Evolutionary conservation across 192 early-diverging fungal genomes (phyloP).

Genomic region (Diversispora eburnea): DNA sequence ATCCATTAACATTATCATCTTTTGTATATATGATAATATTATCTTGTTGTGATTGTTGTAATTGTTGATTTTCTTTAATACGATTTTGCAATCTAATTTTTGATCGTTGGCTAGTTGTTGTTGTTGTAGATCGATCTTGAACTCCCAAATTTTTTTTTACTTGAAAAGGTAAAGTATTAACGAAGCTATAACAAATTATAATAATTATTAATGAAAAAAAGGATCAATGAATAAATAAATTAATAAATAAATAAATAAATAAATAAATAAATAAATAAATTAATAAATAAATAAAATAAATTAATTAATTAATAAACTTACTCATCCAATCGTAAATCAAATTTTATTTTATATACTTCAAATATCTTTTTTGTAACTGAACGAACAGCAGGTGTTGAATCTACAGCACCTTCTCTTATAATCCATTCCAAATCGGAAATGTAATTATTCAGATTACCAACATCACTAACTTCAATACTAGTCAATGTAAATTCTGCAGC

Average conservation of each 20-base stretch:
- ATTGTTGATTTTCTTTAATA: not conserved
- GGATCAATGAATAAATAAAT: too few relatives aligned
- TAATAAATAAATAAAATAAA: not conserved
- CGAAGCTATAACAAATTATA: not conserved
- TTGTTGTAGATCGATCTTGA: constrained; percentile 4
- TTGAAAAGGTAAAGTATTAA: not conserved
- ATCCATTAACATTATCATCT: not conserved
- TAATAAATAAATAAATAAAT: not conserved
- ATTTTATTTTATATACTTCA: constrained; percentile 45
- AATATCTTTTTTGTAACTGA: constrained; percentile 44
- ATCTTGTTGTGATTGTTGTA: not conserved
- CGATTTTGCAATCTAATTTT: not conserved
- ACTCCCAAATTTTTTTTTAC: constrained; percentile 20
- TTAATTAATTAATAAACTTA: not conserved
- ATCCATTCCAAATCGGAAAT: constrained; percentile 43
- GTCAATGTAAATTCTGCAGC: constrained; percentile 58
- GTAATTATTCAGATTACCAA: constrained; percentile 32
- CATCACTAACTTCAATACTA: constrained; percentile 45
- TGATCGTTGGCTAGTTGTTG: not conserved
- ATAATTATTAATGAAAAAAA: not conserved
- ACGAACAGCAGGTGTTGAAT: constrained; percentile 50
- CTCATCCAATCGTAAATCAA: constrained; percentile 31
- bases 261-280: not conserved
- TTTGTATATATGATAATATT: not conserved
- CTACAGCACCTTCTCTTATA: constrained; percentile 45